Evolutionary conservation across 345 rosid genomes (phyloP), one percentile per base, ranked within the genome.

Genomic region (Brassica cretica): DNA sequence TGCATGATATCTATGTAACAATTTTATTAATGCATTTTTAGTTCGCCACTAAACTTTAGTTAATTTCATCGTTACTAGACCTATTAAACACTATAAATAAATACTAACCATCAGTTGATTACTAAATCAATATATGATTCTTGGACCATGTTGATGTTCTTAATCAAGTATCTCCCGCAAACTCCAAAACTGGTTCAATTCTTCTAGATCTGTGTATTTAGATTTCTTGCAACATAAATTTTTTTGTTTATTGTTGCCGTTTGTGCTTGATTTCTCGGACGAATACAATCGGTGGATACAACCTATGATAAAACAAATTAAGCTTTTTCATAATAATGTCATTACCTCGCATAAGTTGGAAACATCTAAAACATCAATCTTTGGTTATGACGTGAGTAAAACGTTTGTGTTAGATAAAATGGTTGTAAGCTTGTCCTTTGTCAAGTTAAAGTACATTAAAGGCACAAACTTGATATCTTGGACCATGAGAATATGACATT

Each of bases 401-500:
- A 72, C 68, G 37, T 79, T 73, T 60, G 27, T 62, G 2, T 5
- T 79, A 39, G 4, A n/a, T 53, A 73, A 46, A 49, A 67, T 2
- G 69, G 44, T 44, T 3, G 15, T 68, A 73, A 5, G 29, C 12
- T 79, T 62, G 16, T 19, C 61, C 11, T 78, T 72, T 59, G 55
- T 73, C 35, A 66, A 60, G 55, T 65, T 59, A 58, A 66, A 72
- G 69, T 78, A 78, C 27, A 16, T 6, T 10, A 67, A 73, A 5
- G 73, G 58, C 2, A 30, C 15, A 18, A 19, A 68, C 0, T 8
- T 73, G 55, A 64, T 78, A 6, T 15, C 6, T 6, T 71, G 77
- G 81, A 72, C n/a, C 81, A 78, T 72, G 77, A 73, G 21, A 78
- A 71, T 35, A 71, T 4, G 41, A 56, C 71, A 15, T 5, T 56